Base-by-base conservation (phyloP, 2,329 filamentous ascomycete genomes). In the Stemphylium beticola region DNA sequence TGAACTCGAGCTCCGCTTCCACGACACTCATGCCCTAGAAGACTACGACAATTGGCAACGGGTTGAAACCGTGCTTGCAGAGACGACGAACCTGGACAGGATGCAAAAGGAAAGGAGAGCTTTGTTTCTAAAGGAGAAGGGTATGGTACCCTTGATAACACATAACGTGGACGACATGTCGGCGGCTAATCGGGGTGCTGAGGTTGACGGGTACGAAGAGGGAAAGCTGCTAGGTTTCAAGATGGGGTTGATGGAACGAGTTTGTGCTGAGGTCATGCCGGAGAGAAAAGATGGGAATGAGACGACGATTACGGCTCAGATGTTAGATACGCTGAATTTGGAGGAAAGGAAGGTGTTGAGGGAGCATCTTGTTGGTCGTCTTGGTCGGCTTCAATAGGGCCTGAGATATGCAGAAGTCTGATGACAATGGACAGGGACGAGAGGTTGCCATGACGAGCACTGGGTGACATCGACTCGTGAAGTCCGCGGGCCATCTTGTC, bases 181-280 rank as follows among this genome's bases (percentile, higher is more conserved):
- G 3, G 53, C 39, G 26, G 46, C 26, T 26, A 48, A 24, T 4
- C 17, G 34, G 12, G 15, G 26, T 4, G 32, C 12, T 7, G 10
- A 29, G 14, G 51, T 1, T 8, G 38, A 11, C 29, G 18, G 8
- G 0, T 26, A 26, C 15, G 42, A 41, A 10, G 29, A 49, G 31
- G 55, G 54, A 5, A 45, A 46, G 17, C 8, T 66, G 41, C 31
- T 66, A 1, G 60, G 65, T 0, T 58, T 41, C 10, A 24, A 50
- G 29, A 63, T 66, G 65, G 65, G 64, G 49, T 17, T 62, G 22
- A 61, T 66, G 61, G 66, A 68, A 55, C 46, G 58, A 2, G 15
- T 58, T 17, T 57, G 57, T 32, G 60, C 51, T 3, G 62, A 66
- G 46, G 50, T 53, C 6, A 40, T 24, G 22, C 22, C 22, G 3